A percentile compares a stretch with the other conserved stretches of the same genome.
Conservation (phyloP, 805 yeast species). For the Metschnikowia aberdeeniae region DNA sequence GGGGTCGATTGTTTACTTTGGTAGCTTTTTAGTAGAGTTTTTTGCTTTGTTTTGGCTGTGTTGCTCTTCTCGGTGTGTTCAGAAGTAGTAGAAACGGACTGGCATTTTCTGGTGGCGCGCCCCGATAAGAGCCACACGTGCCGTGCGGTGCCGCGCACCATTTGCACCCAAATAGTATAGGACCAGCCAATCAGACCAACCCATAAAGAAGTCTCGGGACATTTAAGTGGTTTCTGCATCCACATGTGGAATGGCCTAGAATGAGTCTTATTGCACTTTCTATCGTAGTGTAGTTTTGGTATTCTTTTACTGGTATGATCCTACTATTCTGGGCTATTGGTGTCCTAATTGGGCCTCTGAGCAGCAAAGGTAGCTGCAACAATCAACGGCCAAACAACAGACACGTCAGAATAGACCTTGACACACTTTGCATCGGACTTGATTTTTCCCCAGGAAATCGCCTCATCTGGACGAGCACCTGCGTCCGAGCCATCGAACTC, state of each 20-base stretch:
- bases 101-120: background rate
- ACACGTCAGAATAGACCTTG: constrained; percentile 93
- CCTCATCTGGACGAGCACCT: constrained; percentile 99
- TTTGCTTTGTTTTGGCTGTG: background rate
- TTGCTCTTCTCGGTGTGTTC: no score
- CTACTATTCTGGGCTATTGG: no score
- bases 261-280: no score
- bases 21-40: background rate
- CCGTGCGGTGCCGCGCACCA: constrained; percentile 1
- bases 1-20: no score
- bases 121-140: constrained; percentile 2
- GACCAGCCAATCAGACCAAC: constrained; percentile 1
- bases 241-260: no score
- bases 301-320: no score
- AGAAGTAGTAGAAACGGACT: no score
- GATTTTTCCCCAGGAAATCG: constrained; percentile 98
- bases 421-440: constrained; percentile 89
- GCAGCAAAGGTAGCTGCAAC: constrained; percentile 97
- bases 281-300: background rate
- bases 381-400: constrained; percentile 89
- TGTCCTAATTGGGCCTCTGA: constrained; percentile 1
- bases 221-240: background rate
- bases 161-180: constrained; percentile 3
- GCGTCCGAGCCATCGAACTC: constrained; percentile 99
- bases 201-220: background rate